Conservation (phyloP, 176 grass and related monocot species). For the Ananas comosus region DNA sequence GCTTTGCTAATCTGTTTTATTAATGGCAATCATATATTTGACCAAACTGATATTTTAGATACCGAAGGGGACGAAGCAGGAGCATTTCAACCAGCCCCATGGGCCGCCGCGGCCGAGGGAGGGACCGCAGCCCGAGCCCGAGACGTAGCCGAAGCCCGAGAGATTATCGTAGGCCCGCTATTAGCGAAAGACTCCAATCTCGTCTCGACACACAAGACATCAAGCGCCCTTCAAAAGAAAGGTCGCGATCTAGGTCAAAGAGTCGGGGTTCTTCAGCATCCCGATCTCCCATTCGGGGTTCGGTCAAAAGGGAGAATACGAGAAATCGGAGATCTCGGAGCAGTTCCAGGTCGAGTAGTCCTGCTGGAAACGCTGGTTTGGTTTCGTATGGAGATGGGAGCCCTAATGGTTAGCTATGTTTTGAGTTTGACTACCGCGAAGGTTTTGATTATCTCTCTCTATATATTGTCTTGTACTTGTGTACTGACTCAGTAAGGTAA, state of each 20-base stretch:
- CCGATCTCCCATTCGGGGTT: constrained; percentile 35
- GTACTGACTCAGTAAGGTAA: no score
- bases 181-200: constrained; percentile 29
- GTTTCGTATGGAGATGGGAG: constrained; percentile 50
- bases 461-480: no score
- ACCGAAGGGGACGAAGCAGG: constrained; percentile 47
- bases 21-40: no score
- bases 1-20: not conserved
- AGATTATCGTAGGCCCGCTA: constrained; percentile 6
- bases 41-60: constrained; percentile 19
- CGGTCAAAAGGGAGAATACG: constrained; percentile 22
- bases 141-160: constrained; percentile 31
- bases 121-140: constrained; percentile 41
- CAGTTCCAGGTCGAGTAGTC: constrained; percentile 61
- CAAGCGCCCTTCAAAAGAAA: constrained; percentile 28
- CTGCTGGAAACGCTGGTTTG: constrained; percentile 48
- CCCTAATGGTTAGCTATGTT: not conserved
- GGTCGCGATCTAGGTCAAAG: constrained; percentile 34
- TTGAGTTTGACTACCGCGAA: no score
- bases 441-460: no score
- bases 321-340: constrained; percentile 40
- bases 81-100: constrained; percentile 43
- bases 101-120: constrained; percentile 19
- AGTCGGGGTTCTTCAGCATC: constrained; percentile 16
- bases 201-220: constrained; percentile 8